Evolutionary conservation across 208 protist species (phyloP), one percentile per base, ranked within the genome.

Genomic region (Chromosphaera perkinsii): DNA sequence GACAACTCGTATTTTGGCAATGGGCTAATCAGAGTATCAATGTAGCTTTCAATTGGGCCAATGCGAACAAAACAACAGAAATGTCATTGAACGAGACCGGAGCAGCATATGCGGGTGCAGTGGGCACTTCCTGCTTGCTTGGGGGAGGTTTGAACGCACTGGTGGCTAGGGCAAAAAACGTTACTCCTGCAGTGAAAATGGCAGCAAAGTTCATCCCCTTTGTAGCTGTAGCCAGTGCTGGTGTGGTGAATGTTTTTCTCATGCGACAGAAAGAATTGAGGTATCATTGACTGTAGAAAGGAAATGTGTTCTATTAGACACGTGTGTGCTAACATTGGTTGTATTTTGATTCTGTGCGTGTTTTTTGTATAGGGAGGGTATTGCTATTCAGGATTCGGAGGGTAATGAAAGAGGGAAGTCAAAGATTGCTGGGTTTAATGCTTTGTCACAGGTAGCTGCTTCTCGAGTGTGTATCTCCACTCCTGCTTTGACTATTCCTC

Each of bases 1-100:
- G n/a, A n/a, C n/a, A n/a, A n/a, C n/a, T n/a, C n/a, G n/a, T 66
- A 3, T 49, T 54, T 20, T 66, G 60, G 60, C 60, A 66, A 24
- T 54, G 37, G 42, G 27, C 27, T 45, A 66, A 66, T 45, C 60
- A 66, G 60, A 66, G 60, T 31, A 26, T 66, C 36, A 66, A 66
- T 31, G 60, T 66, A 3, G 60, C 22, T 27, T 51, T 66, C 60
- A 66, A 66, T 49, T 66, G 29, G 26, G 29, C 29, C 60, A 66
- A 66, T 35, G 60, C 60, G 26, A 66, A 66, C 60, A 66, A 66
- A 49, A 51, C 60, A 7, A 66, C 37, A 17, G 20, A 20, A 31
- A 42, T 66, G 39, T 20, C 5, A 37, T 54, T 20, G 7, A 26
- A 22, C 7, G 43, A 66, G n/a, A 33, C 54, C 20, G 20, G 42